Evolutionary conservation across 2,329 filamentous ascomycete species (phyloP), one percentile per base, ranked within the genome.

Genomic region (Eurotiales sp.): DNA sequence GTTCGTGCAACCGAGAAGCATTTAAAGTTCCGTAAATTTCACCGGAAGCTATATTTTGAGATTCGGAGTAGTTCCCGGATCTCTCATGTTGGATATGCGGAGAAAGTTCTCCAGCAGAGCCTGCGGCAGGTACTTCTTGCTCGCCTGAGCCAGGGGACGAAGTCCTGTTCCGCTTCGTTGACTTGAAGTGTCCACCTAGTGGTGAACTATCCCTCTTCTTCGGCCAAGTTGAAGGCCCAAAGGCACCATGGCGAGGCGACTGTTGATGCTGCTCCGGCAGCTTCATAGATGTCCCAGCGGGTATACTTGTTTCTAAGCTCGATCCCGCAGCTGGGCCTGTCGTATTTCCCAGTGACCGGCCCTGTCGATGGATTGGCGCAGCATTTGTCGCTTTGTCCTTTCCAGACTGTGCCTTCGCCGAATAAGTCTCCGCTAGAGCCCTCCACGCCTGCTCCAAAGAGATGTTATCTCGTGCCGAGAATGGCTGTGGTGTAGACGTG

Each of bases 381-480:
- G 51, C 53, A 36, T 50, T 44, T 22, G 32, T 49, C 14, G 55
- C 54, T 55, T 48, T 11, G 36, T 49, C 25, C 4, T 53, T 53
- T 11, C 52, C 52, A 27, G 48, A 25, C 17, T 49, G 55, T 7
- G 12, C 39, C 29, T 48, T 53, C 12, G 52, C 49, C 42, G 59
- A 57, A 11, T 42, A 54, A 14, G 54, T 45, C 25, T 61, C 58
- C 22, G 69, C 62, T 14, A 93, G 74, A 14, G 76, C 72, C 39
- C 85, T 71, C 88, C 91, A 96, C 30, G 88, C 83, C 56, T 83
- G 81, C 65, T 95, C 89, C 11, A 96, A 75, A 2, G 86, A 83
- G 58, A 85, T 82, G 58, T 92, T 95, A 70, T 96, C 90, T 52
- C 82, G 84, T 4, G 77, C 77, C 0, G 87, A 86, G 68, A 95